These are phyloP conservation scores for Naegleria lovaniensis DNA, from an alignment of 208 protist species.

Conservation along the genomic window DNA sequence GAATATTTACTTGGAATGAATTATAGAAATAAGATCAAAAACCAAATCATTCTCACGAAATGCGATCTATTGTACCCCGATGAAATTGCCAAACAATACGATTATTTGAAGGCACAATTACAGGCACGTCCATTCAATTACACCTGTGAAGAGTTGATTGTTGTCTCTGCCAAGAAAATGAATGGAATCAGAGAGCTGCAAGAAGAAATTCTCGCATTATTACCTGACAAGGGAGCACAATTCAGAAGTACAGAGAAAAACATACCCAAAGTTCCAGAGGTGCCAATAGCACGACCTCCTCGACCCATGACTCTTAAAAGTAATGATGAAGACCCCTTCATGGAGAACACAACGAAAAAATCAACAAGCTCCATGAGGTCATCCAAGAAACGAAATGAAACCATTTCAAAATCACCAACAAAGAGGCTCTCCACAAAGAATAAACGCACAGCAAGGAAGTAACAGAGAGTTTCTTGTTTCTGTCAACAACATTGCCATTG, in stretches of 20 bases:
- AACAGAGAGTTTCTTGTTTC: no score
- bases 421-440: no score
- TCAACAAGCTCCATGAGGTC: neutral
- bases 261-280: neutral
- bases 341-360: neutral
- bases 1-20: neutral
- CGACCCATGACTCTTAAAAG: neutral
- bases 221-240: neutral
- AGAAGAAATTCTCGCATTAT: neutral
- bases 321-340: neutral
- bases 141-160: neutral
- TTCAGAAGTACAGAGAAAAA: neutral
- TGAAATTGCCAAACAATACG: neutral
- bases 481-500: no score
- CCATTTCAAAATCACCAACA: no score
- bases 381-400: no score
- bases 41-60: constrained; percentile 26
- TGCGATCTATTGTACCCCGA: neutral
- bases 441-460: no score
- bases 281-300: neutral
- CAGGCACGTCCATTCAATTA: neutral
- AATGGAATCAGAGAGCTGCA: neutral
- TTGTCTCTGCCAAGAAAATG: neutral
- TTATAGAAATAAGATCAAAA: neutral
- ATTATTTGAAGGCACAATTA: neutral